Evolutionary conservation across 2,329 filamentous ascomycete species (phyloP).

Genomic region (Aspergillus transmontanensis): DNA sequence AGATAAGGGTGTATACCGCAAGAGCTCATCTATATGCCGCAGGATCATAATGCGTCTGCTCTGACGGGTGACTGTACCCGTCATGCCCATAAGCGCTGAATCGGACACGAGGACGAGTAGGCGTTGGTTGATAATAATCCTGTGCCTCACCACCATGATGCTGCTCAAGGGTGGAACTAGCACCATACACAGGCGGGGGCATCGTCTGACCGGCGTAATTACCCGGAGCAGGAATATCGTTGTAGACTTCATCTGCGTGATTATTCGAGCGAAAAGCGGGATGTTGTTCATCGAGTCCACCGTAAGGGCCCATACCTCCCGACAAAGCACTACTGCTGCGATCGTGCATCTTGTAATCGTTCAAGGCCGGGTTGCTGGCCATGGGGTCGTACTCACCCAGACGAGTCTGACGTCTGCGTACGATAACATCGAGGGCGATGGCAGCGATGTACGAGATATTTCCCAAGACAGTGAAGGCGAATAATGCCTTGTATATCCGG

Average conservation of each 20-base stretch:
- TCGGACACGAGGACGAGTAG: conserved; percentile 20
- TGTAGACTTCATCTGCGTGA: conserved; percentile 8
- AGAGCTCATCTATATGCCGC: conserved; percentile 33
- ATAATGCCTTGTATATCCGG: conserved; percentile 62
- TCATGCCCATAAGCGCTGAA: conserved; percentile 26
- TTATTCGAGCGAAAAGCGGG: background rate
- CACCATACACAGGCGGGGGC: conserved; percentile 7
- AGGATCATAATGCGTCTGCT: conserved; percentile 42
- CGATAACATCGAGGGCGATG: conserved; percentile 54
- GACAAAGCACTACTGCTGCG: conserved; percentile 23
- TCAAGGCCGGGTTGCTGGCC: conserved; percentile 31
- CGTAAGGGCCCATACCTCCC: conserved; percentile 13
- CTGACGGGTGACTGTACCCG: conserved; percentile 28
- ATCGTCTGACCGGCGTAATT: conserved; percentile 3
- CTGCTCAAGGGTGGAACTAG: conserved; percentile 19
- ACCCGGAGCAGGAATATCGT: conserved; percentile 9
- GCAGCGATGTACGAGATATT: conserved; percentile 50
- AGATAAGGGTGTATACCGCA: background rate
- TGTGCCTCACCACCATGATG: conserved; percentile 29
- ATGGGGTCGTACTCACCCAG: conserved; percentile 55
- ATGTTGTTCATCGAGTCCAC: conserved; percentile 10
- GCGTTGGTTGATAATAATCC: conserved; percentile 32
- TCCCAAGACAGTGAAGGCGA: conserved; percentile 56
- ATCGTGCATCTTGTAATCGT: conserved; percentile 41
- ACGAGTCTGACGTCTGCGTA: conserved; percentile 46